Conservation (phyloP, 2,329 filamentous ascomycete genomes). For the Colletotrichum tropicale region DNA sequence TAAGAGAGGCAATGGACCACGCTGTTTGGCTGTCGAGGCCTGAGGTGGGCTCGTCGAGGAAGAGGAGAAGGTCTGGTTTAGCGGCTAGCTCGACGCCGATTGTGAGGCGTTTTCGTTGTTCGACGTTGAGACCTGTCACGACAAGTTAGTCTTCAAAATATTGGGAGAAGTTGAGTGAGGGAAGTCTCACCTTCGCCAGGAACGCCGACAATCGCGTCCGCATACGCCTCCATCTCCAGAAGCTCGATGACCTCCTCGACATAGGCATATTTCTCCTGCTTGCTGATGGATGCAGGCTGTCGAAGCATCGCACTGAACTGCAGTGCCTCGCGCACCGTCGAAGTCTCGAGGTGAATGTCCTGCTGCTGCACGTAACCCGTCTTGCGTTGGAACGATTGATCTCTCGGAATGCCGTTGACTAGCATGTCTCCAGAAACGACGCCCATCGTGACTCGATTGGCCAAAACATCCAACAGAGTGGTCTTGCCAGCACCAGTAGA, state of each 20-base stretch:
- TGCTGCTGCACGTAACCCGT: constrained; percentile 72
- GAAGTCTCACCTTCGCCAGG: constrained; percentile 70
- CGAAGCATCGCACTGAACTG: constrained; percentile 71
- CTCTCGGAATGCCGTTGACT: constrained; percentile 68
- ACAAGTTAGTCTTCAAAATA: constrained; percentile 22
- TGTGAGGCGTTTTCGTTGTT: constrained; percentile 62
- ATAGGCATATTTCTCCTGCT: constrained; percentile 25
- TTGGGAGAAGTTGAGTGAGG: constrained; percentile 41
- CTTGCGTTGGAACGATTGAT: constrained; percentile 69
- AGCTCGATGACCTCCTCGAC: constrained; percentile 33
- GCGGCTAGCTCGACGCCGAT: constrained; percentile 79
- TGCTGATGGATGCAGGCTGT: constrained; percentile 62
- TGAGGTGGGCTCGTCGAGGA: constrained; percentile 81
- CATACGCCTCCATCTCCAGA: constrained; percentile 61
- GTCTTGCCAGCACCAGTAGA: constrained; percentile 72
- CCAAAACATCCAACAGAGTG: constrained; percentile 65
- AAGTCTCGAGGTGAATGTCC: constrained; percentile 42
- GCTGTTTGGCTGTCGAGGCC: constrained; percentile 77
- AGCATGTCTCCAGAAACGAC: constrained; percentile 71
- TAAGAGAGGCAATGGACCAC: constrained; percentile 73
- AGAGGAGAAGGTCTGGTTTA: constrained; percentile 73
- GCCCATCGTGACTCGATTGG: constrained; percentile 70
- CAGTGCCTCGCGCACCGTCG: constrained; percentile 65
- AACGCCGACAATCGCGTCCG: constrained; percentile 72
- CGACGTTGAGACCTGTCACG: constrained; percentile 41